Conservation (phyloP, 2,329 filamentous ascomycete species). For the Fusarium sp. region DNA sequence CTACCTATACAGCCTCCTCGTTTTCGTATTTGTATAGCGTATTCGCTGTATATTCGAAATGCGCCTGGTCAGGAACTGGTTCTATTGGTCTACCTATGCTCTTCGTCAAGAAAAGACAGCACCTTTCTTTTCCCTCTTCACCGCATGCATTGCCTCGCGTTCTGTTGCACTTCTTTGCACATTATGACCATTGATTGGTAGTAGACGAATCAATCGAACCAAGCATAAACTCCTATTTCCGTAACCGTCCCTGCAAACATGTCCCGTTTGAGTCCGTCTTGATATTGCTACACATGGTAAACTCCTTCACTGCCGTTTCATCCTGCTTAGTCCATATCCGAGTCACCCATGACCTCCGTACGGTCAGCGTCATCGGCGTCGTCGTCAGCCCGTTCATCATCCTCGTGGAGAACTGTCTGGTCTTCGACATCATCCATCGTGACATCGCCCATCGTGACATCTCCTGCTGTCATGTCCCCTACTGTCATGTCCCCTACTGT, state of each 20-base stretch:
- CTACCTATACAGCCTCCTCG: not conserved
- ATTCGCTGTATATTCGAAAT: constrained; percentile 16
- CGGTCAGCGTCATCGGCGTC: constrained; percentile 59
- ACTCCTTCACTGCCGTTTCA: not conserved
- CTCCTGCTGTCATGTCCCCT: constrained; percentile 48
- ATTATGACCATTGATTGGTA: constrained; percentile 23
- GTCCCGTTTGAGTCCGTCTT: constrained; percentile 22
- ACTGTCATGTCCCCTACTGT: constrained; percentile 47
- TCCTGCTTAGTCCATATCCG: constrained; percentile 47
- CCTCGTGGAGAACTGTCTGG: constrained; percentile 51
- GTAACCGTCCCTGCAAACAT: constrained; percentile 28
- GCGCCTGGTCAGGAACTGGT: not conserved
- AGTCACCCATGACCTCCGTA: constrained; percentile 53
- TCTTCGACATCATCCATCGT: constrained; percentile 67
- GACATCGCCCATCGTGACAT: constrained; percentile 52
- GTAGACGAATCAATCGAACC: constrained; percentile 6
- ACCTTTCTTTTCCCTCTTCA: constrained; percentile 21
- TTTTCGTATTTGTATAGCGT: constrained; percentile 42
- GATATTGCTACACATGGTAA: constrained; percentile 17
- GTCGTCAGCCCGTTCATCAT: constrained; percentile 60
- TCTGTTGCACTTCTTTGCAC: constrained; percentile 28
- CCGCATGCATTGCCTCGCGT: constrained; percentile 12
- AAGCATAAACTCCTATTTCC: constrained; percentile 30
- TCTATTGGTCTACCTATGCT: constrained; percentile 24
- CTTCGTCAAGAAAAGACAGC: constrained; percentile 1